Percentiles rank a stretch among this genome's conserved stretches.
phyloP scores from a whole-genome alignment of 805 yeast species.

The Cyberlindnera xishuangbannaensis region DNA sequence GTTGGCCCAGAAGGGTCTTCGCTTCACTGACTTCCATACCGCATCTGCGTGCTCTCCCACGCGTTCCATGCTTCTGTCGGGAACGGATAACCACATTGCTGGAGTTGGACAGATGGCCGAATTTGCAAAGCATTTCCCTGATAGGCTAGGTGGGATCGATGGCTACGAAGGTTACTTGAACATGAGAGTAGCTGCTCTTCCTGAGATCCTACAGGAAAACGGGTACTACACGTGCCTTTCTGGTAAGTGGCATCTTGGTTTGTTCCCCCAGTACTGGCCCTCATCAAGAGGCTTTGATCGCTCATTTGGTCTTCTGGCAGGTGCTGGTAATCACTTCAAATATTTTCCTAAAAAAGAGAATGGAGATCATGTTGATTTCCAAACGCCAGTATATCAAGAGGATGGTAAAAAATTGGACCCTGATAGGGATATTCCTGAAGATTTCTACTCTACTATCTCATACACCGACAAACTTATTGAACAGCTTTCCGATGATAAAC shows the following conservation, averaged over 20 bases:
- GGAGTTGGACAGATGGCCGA: conserved; percentile 57
- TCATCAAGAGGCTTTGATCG: conserved; percentile 43
- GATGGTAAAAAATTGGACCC: conserved; percentile 16
- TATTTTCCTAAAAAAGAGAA: conserved; percentile 18
- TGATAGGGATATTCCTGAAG: conserved; percentile 34
- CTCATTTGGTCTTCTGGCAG: conserved; percentile 45
- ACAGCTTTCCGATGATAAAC: conserved; percentile 26
- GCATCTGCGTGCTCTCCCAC: conserved; percentile 65
- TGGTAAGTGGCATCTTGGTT: conserved; percentile 61
- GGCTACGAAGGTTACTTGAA: conserved; percentile 54
- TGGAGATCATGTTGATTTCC: conserved; percentile 6
- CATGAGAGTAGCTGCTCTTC: conserved; percentile 45
- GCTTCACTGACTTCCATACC: conserved; percentile 55
- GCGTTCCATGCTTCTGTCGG: conserved; percentile 53
- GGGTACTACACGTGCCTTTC: conserved; percentile 43
- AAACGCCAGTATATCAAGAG: conserved; percentile 22
- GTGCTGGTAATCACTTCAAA: conserved; percentile 53
- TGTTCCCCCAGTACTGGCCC: conserved; percentile 43
- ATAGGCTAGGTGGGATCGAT: conserved; percentile 37
- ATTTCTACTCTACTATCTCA: conserved; percentile 39
- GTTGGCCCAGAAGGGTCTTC: conserved; percentile 39
- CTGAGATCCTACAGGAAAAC: conserved; percentile 42
- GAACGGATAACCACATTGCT: conserved; percentile 57
- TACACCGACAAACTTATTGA: conserved; percentile 41
- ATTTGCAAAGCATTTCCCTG: conserved; percentile 32